phyloP scores from a whole-genome alignment of 2,329 filamentous ascomycete species.

The Aspergillus brasiliensis region DNA sequence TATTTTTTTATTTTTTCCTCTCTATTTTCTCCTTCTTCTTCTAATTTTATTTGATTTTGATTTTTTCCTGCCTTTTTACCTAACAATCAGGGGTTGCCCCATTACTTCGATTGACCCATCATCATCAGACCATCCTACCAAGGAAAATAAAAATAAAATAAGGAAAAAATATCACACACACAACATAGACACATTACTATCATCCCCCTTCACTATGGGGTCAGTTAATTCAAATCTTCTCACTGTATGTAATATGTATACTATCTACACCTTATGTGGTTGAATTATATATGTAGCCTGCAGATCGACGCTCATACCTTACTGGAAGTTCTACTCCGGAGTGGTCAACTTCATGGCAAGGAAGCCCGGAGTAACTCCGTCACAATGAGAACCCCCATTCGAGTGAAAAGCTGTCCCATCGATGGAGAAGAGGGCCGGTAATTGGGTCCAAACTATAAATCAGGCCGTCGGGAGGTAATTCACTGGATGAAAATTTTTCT shows the following conservation, averaged over 20 bases:
- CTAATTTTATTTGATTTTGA: background rate
- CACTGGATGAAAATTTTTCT: slow-evolving; percentile 4
- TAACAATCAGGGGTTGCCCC: slow-evolving; percentile 5
- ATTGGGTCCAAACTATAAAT: slow-evolving; percentile 9
- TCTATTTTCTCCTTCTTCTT: background rate
- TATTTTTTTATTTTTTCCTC: background rate
- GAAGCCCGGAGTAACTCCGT: slow-evolving; percentile 4
- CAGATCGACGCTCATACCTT: background rate
- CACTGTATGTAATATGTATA: too few species aligned
- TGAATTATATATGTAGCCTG: background rate
- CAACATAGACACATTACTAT: background rate
- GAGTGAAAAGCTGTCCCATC: slow-evolving; percentile 2
- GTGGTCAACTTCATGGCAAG: background rate
- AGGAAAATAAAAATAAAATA: too few species aligned
- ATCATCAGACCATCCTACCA: slow-evolving; percentile 1
- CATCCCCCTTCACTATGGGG: too few species aligned
- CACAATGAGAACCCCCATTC: background rate
- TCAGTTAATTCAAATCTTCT: too few species aligned
- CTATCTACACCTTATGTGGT: background rate
- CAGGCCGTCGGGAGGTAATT: background rate
- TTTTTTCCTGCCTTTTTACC: background rate
- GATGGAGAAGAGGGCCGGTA: background rate
- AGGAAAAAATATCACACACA: background rate
- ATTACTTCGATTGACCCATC: slow-evolving; percentile 2
- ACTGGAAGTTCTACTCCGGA: background rate